Base-by-base conservation (phyloP, 75 land plant species). In the Larix kaempferi region DNA sequence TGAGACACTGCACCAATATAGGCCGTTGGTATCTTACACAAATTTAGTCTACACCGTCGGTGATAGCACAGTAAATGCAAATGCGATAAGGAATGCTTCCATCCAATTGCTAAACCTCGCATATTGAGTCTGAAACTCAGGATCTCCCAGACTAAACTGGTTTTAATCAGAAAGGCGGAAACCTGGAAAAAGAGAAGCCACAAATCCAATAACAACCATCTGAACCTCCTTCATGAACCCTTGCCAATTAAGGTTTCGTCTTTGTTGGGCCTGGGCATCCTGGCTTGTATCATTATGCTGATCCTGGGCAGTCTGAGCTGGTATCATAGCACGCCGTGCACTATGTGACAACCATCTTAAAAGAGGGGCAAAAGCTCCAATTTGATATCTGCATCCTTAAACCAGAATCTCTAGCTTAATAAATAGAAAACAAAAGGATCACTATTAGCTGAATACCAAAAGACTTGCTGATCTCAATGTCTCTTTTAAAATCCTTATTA, bases 171-270 rank as follows among this genome's bases (percentile, higher is more conserved):
- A 55, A 56, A 94, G 85, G 58, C 93, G 98, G 77, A 90, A 92
- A 10, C 99, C 99, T 12, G 99, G 99, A 72, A 96, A 88, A 39
- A 96, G 91, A 59, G 99, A 96, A 17, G 93, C 91, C 57, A 94
- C 84, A 85, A 96, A 96, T 4, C 99, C 99, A 55, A 94, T 85
- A 6, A 92, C 90, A 66, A 96, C 74, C 92, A 94, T 89, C 80
- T 94, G 99, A 23, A 96, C 81, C 82, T 96, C 99, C 78, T 89
- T 92, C 15, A 85, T 79, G n/a, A 96, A 82, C 27, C 90, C 91
- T 91, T 91, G 89, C 94, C 88, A 85, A 37, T 84, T 84, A 26
- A 69, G 78, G 63, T 82, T 85, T 21, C 87, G 23, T 6, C 61
- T 59, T 19, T 59, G 11, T 4, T 59, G n/a, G 0, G 19, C 60